Conservation (phyloP, 768 basidiomycete genomes). For the Lentinula lateritia region DNA sequence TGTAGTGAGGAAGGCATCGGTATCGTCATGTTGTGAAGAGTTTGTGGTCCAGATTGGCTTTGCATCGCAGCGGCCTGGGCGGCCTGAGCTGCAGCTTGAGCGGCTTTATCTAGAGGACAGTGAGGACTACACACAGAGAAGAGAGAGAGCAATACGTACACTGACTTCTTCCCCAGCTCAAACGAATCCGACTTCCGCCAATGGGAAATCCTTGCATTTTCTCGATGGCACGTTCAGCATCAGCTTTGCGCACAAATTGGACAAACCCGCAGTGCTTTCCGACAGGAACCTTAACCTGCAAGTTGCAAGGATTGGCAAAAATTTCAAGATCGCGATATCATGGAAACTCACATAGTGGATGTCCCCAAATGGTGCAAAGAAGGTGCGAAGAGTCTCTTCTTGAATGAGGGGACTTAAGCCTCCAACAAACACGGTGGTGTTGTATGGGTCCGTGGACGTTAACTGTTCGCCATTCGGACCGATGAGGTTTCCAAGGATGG, state of each 20-base stretch:
- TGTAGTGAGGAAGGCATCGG: conserved; percentile 6
- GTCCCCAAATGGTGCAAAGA: conserved; percentile 89
- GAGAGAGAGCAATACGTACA: conserved; percentile 41
- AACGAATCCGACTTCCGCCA: conserved; percentile 83
- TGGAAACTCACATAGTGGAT: conserved; percentile 72
- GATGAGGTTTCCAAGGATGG: conserved; percentile 77
- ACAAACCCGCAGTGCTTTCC: conserved; percentile 96
- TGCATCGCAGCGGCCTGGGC: conserved; percentile 73
- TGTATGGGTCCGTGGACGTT: conserved; percentile 90
- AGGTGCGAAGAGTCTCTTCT: conserved; percentile 87
- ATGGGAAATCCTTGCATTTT: conserved; percentile 97
- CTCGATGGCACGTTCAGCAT: conserved; percentile 89
- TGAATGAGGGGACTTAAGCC: conserved; percentile 84
- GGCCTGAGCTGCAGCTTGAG: conserved; percentile 83
- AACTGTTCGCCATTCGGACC: conserved; percentile 84
- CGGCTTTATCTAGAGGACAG: conserved; percentile 67
- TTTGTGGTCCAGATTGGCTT: conserved; percentile 18
- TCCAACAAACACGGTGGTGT: conserved; percentile 94
- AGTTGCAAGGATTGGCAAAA: conserved; percentile 8
- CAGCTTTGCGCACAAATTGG: conserved; percentile 87
- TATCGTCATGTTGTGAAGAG: not conserved
- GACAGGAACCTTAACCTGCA: conserved; percentile 90
- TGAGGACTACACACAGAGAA: not conserved
- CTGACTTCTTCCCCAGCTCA: conserved; percentile 94
- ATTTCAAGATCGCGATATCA: not conserved